phyloP scores from a whole-genome alignment of 2,329 filamentous ascomycete genomes.

The Fusarium coicis region DNA sequence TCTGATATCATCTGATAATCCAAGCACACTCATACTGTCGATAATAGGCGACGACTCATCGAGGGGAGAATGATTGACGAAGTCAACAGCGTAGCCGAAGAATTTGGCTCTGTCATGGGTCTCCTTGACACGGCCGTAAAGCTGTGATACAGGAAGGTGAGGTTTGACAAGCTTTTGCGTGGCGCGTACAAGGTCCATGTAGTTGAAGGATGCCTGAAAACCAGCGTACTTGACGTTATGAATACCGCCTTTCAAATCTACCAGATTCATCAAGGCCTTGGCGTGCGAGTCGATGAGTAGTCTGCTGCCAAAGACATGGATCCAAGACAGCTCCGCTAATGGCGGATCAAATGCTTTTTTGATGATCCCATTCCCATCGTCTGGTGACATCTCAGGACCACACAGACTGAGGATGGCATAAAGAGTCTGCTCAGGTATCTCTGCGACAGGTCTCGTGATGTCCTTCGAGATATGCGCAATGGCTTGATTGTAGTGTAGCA shows the following conservation, averaged over 20 bases:
- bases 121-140: neutral
- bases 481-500: neutral
- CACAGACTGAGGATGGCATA: slow-evolving; percentile 13
- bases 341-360: neutral
- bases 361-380: neutral
- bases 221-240: neutral
- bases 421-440: slow-evolving; percentile 6
- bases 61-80: no score
- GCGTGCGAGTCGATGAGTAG: neutral
- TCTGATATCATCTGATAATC: no score
- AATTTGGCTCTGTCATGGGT: neutral
- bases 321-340: neutral
- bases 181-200: slow-evolving; percentile 10
- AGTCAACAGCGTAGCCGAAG: neutral
- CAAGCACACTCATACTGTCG: no score
- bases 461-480: neutral
- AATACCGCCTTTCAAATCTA: slow-evolving; percentile 1
- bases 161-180: neutral
- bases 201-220: slow-evolving; percentile 14
- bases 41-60: no score
- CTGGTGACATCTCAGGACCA: neutral
- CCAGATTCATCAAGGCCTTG: neutral
- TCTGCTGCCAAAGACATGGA: slow-evolving; percentile 8
- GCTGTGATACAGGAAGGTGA: neutral
- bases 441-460: neutral